phyloP scores from a whole-genome alignment of 192 early-diverging fungal genomes.

The Coemansia sp. region DNA sequence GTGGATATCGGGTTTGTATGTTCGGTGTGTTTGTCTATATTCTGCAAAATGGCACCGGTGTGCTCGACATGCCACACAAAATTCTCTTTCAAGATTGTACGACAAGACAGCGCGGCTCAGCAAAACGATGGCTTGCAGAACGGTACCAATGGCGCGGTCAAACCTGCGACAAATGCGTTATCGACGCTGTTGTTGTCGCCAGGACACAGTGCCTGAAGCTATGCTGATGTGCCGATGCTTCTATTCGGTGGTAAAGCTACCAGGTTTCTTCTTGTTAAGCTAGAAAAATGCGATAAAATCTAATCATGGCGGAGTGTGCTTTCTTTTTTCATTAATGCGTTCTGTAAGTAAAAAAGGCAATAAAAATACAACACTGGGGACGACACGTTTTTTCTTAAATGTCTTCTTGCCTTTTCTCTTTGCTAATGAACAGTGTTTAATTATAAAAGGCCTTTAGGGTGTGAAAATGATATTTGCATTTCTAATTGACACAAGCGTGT shows the following conservation, averaged over 20 bases:
- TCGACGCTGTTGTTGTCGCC: slow-evolving; percentile 1
- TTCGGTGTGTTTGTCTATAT: slow-evolving; percentile 94
- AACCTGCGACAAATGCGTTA: not conserved
- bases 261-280: too few species aligned
- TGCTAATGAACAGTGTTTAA: too few species aligned
- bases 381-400: too few species aligned
- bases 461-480: slow-evolving; percentile 64
- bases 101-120: slow-evolving; percentile 19
- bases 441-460: not conserved
- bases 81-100: slow-evolving; percentile 60
- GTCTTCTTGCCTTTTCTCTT: too few species aligned
- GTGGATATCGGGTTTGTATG: slow-evolving; percentile 97
- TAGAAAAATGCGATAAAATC: too few species aligned
- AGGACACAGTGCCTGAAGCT: not conserved
- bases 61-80: slow-evolving; percentile 81
- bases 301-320: too few species aligned
- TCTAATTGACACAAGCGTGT: slow-evolving; percentile 80
- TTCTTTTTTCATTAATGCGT: too few species aligned
- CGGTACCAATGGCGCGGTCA: not conserved
- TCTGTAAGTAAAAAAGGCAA: too few species aligned
- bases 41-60: slow-evolving; percentile 70
- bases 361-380: too few species aligned
- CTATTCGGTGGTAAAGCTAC: too few species aligned
- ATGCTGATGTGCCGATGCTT: not conserved
- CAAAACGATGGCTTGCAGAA: slow-evolving; percentile 9